phyloP scores from a whole-genome alignment of 2,329 filamentous ascomycete species.

The Trematosphaeria pertusa region DNA sequence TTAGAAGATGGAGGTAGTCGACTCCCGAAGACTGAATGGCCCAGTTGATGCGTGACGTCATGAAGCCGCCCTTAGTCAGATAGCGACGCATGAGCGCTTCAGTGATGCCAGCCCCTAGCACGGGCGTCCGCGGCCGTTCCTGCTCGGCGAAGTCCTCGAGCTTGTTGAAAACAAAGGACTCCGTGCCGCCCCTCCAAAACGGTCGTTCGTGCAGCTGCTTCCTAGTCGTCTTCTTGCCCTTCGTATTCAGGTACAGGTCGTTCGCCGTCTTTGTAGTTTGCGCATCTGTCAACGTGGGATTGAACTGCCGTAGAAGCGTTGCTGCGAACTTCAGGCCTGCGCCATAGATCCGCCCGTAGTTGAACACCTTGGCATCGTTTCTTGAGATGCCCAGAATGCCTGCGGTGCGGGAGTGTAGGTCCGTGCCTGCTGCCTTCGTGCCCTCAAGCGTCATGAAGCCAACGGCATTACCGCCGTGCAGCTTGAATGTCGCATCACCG shows the following conservation, averaged over 20 bases:
- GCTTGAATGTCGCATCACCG: conserved; percentile 90
- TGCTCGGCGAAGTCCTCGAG: conserved; percentile 98
- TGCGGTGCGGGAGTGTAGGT: conserved; percentile 93
- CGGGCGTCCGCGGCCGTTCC: conserved; percentile 86
- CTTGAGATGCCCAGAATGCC: conserved; percentile 90
- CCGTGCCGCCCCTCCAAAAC: conserved; percentile 96
- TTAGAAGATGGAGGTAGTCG: conserved; percentile 93
- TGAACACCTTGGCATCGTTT: conserved; percentile 97
- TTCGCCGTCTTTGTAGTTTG: conserved; percentile 79
- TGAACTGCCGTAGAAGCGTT: conserved; percentile 91
- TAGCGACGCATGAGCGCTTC: conserved; percentile 90
- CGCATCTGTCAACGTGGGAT: conserved; percentile 79
- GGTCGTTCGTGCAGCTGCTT: conserved; percentile 73
- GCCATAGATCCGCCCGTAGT: conserved; percentile 98
- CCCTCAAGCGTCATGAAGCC: conserved; percentile 99
- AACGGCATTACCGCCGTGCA: conserved; percentile 95
- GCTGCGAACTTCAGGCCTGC: conserved; percentile 93
- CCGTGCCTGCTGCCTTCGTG: conserved; percentile 90
- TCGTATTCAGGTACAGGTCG: conserved; percentile 86
- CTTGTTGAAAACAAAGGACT: conserved; percentile 98
- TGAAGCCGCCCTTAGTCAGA: conserved; percentile 87
- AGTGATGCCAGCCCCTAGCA: conserved; percentile 93
- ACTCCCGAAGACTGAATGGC: conserved; percentile 97
- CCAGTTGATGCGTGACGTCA: conserved; percentile 98
- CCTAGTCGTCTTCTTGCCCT: conserved; percentile 82